Conservation (phyloP, 2,329 filamentous ascomycete species). For the Hypoxylon sp. region DNA sequence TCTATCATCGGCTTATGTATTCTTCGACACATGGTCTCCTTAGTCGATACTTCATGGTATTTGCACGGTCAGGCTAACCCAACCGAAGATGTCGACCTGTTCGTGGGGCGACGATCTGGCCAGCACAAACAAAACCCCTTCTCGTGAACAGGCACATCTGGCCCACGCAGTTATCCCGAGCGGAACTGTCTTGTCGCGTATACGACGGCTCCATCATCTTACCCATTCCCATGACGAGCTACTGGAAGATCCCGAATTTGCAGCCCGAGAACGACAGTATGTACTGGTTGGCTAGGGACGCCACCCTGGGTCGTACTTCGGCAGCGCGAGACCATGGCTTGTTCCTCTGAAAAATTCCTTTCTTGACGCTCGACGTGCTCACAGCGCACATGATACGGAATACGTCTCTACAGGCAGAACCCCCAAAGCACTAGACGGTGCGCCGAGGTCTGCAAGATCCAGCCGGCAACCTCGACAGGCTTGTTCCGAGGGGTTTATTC, state of each 20-base stretch:
- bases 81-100: slow-evolving; percentile 24
- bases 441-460: slow-evolving; percentile 1
- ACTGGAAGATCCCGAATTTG: slow-evolving; percentile 27
- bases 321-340: slow-evolving; percentile 38
- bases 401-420: slow-evolving; percentile 28
- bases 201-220: slow-evolving; percentile 45
- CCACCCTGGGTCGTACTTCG: slow-evolving; percentile 38
- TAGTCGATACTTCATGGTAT: not conserved
- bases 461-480: slow-evolving; percentile 23
- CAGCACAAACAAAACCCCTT: slow-evolving; percentile 6
- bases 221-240: slow-evolving; percentile 32
- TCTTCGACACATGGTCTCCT: slow-evolving; percentile 6
- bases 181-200: slow-evolving; percentile 48
- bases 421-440: slow-evolving; percentile 3
- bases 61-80: not conserved
- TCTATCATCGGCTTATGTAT: slow-evolving; percentile 19
- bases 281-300: slow-evolving; percentile 45
- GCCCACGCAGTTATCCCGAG: slow-evolving; percentile 39
- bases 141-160: slow-evolving; percentile 15
- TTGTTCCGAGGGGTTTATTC: slow-evolving; percentile 29
- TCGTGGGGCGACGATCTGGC: slow-evolving; percentile 25
- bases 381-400: slow-evolving; percentile 38
- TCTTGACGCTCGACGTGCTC: slow-evolving; percentile 34
- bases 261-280: slow-evolving; percentile 39
- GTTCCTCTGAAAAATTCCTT: slow-evolving; percentile 43